A percentile compares a stretch with the other conserved stretches of the same genome.
Evolutionary conservation across 2,329 filamentous ascomycete genomes (phyloP).

Genomic region (Fusarium stilboides): DNA sequence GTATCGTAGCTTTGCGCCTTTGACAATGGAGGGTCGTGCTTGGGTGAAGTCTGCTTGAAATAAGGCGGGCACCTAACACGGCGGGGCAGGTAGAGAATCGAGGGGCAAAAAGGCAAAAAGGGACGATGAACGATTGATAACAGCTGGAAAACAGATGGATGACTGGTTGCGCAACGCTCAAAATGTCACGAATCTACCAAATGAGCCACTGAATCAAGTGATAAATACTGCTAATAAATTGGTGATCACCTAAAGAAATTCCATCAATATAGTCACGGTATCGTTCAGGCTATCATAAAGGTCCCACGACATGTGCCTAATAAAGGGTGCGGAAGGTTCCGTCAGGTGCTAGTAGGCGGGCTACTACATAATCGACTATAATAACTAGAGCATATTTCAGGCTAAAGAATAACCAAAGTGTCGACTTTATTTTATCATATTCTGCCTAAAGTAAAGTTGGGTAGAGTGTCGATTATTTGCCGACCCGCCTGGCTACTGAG

Average conservation of each 20-base stretch:
- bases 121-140: neutral
- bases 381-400: neutral
- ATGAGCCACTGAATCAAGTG: conserved; percentile 8
- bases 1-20: conserved; percentile 9
- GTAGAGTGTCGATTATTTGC: too few species aligned
- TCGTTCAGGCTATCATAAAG: conserved; percentile 16
- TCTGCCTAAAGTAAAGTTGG: too few species aligned
- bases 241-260: conserved; percentile 1
- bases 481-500: too few species aligned
- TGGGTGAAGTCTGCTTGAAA: conserved; percentile 31
- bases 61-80: conserved; percentile 37
- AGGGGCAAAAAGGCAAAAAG: conserved; percentile 9
- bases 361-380: too few species aligned
- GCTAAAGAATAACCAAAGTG: too few species aligned
- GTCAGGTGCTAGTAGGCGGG: conserved; percentile 8
- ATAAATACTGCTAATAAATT: conserved; percentile 12
- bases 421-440: too few species aligned
- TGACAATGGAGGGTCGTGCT: conserved; percentile 28
- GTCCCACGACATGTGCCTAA: conserved; percentile 35
- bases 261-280: conserved; percentile 6
- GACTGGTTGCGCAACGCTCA: neutral
- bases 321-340: conserved; percentile 43
- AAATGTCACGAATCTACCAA: neutral
- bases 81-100: conserved; percentile 33
- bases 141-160: neutral